Conservation (phyloP, 345 rosid genomes). For the Linum trigynum region DNA sequence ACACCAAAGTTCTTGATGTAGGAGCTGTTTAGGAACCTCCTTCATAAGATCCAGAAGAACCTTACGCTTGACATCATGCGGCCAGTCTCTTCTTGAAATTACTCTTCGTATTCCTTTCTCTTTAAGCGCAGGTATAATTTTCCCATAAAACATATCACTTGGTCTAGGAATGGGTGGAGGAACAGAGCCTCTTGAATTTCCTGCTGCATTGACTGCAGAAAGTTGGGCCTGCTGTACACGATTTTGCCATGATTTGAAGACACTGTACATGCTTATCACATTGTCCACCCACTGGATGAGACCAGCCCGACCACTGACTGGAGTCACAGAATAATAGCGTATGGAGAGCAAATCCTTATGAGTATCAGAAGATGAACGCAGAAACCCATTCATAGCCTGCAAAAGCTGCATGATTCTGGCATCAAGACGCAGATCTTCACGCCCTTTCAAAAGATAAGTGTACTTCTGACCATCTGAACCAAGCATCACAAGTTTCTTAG, state of each 20-base stretch:
- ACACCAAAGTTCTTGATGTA: slow-evolving; percentile 91
- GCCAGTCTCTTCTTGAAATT: slow-evolving; percentile 96
- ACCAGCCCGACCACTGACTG: slow-evolving; percentile 91
- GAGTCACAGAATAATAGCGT: slow-evolving; percentile 84
- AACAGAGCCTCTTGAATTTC: slow-evolving; percentile 38
- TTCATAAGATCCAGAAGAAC: slow-evolving; percentile 86
- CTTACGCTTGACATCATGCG: slow-evolving; percentile 89
- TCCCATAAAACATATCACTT: slow-evolving; percentile 94
- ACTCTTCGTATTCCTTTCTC: slow-evolving; percentile 90
- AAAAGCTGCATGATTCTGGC: slow-evolving; percentile 97
- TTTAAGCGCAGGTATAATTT: slow-evolving; percentile 94
- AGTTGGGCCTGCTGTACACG: slow-evolving; percentile 65
- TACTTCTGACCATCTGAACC: slow-evolving; percentile 89
- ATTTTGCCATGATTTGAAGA: slow-evolving; percentile 80
- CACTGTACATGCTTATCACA: slow-evolving; percentile 74
- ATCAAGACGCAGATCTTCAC: slow-evolving; percentile 94
- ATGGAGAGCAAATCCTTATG: slow-evolving; percentile 43
- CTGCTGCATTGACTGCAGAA: slow-evolving; percentile 35
- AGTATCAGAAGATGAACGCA: slow-evolving; percentile 48
- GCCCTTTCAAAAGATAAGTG: slow-evolving; percentile 79
- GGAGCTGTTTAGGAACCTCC: slow-evolving; percentile 82
- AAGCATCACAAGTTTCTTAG: slow-evolving; percentile 74
- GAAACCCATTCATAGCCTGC: slow-evolving; percentile 69
- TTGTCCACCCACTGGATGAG: slow-evolving; percentile 92
- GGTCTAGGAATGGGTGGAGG: slow-evolving; percentile 87